Evolutionary conservation across 345 rosid species (phyloP).

Genomic region (Triadica sebifera): DNA sequence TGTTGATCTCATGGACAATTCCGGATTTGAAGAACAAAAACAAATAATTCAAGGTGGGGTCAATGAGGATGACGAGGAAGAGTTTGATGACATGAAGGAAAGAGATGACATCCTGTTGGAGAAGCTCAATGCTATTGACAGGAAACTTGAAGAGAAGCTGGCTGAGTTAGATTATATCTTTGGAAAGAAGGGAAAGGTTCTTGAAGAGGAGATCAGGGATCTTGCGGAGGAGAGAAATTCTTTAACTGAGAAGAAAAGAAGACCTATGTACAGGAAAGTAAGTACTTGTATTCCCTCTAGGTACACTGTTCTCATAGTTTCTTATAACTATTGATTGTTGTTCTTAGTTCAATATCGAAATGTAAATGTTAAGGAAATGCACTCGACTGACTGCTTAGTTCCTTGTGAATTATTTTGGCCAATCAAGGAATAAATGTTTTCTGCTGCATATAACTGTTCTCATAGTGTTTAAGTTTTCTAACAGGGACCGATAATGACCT

Average conservation of each 20-base stretch:
- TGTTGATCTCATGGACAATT: constrained; percentile 28
- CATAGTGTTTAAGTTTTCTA: neutral
- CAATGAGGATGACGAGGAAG: constrained; percentile 57
- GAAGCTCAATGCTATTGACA: constrained; percentile 76
- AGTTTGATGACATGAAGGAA: constrained; percentile 95
- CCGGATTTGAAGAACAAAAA: constrained; percentile 43
- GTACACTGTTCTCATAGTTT: neutral
- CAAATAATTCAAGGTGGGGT: constrained; percentile 23
- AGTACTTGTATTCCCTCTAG: constrained; percentile 18
- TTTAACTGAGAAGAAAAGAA: constrained; percentile 82
- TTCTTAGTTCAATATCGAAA: neutral
- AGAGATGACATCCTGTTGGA: constrained; percentile 68
- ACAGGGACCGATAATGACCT: neutral
- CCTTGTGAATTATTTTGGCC: neutral
- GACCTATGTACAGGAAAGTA: constrained; percentile 80
- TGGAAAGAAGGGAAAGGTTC: constrained; percentile 83
- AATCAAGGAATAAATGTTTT: neutral
- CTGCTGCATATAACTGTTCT: neutral
- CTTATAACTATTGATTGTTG: neutral
- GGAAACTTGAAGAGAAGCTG: constrained; percentile 76
- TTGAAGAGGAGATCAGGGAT: constrained; percentile 91
- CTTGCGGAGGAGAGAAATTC: constrained; percentile 92
- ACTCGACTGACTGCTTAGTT: neutral
- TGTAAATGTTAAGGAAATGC: neutral
- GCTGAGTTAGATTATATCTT: constrained; percentile 86